phyloP scores from a whole-genome alignment of 2,329 filamentous ascomycete species.

The Aspergillus novofumigatus region DNA sequence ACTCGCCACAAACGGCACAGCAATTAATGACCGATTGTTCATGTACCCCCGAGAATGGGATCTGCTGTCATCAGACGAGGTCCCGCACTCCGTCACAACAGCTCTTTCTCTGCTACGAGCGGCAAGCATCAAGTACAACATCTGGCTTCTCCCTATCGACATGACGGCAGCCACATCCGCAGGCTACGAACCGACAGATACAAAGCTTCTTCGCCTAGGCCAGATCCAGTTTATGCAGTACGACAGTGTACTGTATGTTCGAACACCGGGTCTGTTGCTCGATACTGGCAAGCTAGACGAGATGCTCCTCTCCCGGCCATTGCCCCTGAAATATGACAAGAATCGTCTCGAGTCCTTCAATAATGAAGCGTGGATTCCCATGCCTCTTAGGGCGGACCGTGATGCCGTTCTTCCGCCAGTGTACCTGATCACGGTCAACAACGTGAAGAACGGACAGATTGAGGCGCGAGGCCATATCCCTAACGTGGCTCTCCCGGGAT shows the following conservation, averaged over 20 bases:
- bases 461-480: constrained; percentile 37
- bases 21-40: constrained; percentile 39
- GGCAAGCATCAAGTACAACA: constrained; percentile 37
- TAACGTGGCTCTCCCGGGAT: constrained; percentile 29
- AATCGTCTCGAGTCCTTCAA: constrained; percentile 32
- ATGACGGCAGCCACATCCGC: constrained; percentile 30
- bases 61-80: constrained; percentile 18
- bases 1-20: constrained; percentile 31
- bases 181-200: constrained; percentile 32
- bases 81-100: constrained; percentile 24
- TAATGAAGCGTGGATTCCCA: constrained; percentile 36
- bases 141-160: constrained; percentile 41
- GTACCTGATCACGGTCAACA: constrained; percentile 38
- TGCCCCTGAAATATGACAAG: constrained; percentile 31
- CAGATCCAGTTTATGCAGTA: constrained; percentile 41
- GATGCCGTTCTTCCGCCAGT: constrained; percentile 30
- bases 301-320: constrained; percentile 32
- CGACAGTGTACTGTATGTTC: constrained; percentile 42
- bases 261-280: constrained; percentile 38
- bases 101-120: constrained; percentile 37
- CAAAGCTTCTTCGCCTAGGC: constrained; percentile 34
- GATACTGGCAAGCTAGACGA: constrained; percentile 36
- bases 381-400: constrained; percentile 31
- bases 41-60: constrained; percentile 47
- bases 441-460: constrained; percentile 27